Conservation (phyloP, 129 eudicot species). For the Arctium lappa region DNA sequence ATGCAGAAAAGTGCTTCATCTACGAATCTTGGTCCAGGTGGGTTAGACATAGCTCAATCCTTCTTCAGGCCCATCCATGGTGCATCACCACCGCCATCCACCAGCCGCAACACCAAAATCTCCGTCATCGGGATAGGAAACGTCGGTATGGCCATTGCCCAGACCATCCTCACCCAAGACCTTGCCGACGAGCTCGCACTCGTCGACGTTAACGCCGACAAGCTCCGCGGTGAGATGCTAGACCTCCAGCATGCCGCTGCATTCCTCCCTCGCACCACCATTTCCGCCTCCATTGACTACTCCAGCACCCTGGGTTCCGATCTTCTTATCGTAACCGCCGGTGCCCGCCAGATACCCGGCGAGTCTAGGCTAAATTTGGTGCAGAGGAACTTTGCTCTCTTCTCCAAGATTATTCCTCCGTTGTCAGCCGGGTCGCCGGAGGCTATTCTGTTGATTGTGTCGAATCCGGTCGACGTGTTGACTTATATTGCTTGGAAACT, state of each 20-base stretch:
- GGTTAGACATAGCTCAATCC: conserved; percentile 54
- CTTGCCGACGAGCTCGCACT: conserved; percentile 74
- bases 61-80: conserved; percentile 66
- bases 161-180: conserved; percentile 88
- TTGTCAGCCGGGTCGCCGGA: conserved; percentile 71
- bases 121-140: conserved; percentile 91
- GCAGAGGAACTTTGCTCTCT: conserved; percentile 68
- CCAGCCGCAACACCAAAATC: conserved; percentile 68
- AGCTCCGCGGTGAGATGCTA: conserved; percentile 89
- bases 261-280: conserved; percentile 78
- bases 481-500: conserved; percentile 94
- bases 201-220: conserved; percentile 71
- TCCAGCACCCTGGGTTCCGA: conserved; percentile 67
- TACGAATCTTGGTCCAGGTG: conserved; percentile 59
- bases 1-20: conserved; percentile 67
- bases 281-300: conserved; percentile 67
- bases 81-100: conserved; percentile 44
- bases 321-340: conserved; percentile 89
- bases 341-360: conserved; percentile 80
- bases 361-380: conserved; percentile 76
- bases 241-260: conserved; percentile 99
- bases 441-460: conserved; percentile 56
- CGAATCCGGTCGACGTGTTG: conserved; percentile 95
- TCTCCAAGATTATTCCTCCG: conserved; percentile 61
- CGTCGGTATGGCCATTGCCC: conserved; percentile 99